Evolutionary conservation across 108 stramenopile genomes (phyloP), one percentile per base, ranked within the genome.

Genomic region (Mediolabrus comicus): DNA sequence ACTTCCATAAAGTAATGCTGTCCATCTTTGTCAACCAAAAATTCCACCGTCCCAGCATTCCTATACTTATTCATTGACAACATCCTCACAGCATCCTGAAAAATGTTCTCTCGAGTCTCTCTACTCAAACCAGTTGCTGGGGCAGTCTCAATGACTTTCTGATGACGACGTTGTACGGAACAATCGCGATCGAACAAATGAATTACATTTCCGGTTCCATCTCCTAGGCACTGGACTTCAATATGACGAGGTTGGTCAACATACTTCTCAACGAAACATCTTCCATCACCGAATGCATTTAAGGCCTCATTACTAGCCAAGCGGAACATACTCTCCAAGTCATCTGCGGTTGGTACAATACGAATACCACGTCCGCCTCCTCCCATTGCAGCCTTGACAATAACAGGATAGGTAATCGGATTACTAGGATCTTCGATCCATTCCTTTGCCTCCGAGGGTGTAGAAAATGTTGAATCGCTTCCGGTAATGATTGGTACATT

Each of bases 291-390:
- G 73, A 98, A 98, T 2, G 96, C 96, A 17, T 86, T 92, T 32
- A 87, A 64, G 0, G 97, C 94, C 69, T 97, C 96, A 46, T 90
- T 93, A 31, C 81, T 75, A 19, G 92, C 92, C 55, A 83, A 65
- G 13, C 74, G 70, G 69, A 94, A 95, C 82, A 85, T 81, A 9
- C 67, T 55, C 49, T 86, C 81, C 22, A 96, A 57, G 24, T 96
- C 92, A 34, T 65, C 74, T 13, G 77, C 83, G 3, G 79, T 92
- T 16, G 74, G 80, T 30, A 97, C 96, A 49, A 98, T 84, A 19
- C 98, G 92, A 84, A 98, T 98, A 51, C 98, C 98, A 36, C 89
- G 77, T n/a, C 97, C 97, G 12, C 98, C 97, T 19, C 97, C 97
- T 14, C 97, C 97, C 91, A 94, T 92, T 14, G 80, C 89, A 8